These are phyloP conservation scores for Xylaria sp. DNA, from an alignment of 2,329 filamentous ascomycete genomes.

Conservation along the genomic window DNA sequence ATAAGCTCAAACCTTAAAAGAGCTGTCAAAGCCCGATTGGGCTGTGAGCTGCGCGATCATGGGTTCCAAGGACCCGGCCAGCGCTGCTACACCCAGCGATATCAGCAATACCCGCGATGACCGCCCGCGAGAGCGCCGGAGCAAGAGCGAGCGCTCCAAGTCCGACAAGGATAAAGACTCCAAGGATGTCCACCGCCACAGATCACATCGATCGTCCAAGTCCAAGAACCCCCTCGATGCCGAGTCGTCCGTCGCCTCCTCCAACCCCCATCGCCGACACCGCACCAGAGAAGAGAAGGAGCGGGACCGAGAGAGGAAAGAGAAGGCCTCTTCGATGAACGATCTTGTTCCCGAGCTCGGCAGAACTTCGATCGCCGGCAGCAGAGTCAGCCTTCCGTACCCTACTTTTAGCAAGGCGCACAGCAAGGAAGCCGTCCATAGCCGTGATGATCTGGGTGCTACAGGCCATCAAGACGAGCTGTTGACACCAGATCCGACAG, in stretches of 20 bases:
- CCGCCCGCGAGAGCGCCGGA: conserved; percentile 42
- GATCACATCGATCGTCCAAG: conserved; percentile 45
- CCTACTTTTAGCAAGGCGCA: conserved; percentile 73
- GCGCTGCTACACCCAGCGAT: conserved; percentile 34
- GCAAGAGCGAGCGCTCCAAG: conserved; percentile 39
- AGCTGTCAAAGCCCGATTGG: conserved; percentile 47
- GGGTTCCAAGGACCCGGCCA: conserved; percentile 44
- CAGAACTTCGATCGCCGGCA: conserved; percentile 41
- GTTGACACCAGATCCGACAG: conserved; percentile 76
- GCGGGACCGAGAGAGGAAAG: conserved; percentile 42
- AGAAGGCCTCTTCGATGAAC: conserved; percentile 47
- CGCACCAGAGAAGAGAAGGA: conserved; percentile 49
- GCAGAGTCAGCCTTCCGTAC: conserved; percentile 49
- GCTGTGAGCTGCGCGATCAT: conserved; percentile 45
- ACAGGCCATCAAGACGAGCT: conserved; percentile 54
- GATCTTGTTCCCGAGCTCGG: conserved; percentile 48
- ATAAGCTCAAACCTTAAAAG: conserved; percentile 27
- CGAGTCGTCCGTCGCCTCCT: conserved; percentile 43
- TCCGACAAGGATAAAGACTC: conserved; percentile 39
- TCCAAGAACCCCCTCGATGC: conserved; percentile 41
- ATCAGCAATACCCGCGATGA: conserved; percentile 36
- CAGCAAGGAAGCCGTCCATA: conserved; percentile 84
- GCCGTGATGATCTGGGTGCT: conserved; percentile 61
- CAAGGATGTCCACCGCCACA: conserved; percentile 42
- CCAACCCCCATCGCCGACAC: conserved; percentile 45